These are phyloP conservation scores for Arbutus unedo DNA, from an alignment of 148 eudicot species.

Conservation along the genomic window DNA sequence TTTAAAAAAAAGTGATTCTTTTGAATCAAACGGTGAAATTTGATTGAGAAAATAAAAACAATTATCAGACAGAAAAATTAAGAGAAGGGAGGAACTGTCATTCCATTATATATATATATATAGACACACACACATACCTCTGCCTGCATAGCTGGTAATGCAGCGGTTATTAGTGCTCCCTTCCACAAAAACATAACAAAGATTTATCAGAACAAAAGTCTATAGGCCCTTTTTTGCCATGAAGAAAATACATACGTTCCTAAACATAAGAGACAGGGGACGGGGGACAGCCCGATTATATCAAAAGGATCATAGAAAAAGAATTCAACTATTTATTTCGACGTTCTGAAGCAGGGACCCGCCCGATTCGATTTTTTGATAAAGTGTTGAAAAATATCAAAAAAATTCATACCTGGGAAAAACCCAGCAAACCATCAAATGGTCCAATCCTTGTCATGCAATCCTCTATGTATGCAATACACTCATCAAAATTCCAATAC, in stretches of 20 bases:
- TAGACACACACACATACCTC: too few relatives aligned
- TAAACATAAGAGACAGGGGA: too few relatives aligned
- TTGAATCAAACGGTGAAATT: background rate
- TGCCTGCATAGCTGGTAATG: slow-evolving; percentile 38
- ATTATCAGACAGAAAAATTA: background rate
- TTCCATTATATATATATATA: background rate
- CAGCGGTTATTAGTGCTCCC: slow-evolving; percentile 26
- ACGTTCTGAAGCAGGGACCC: too few relatives aligned
- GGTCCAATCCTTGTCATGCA: slow-evolving; percentile 23
- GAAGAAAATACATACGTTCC: too few relatives aligned
- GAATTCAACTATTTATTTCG: too few relatives aligned
- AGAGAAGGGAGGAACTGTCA: background rate
- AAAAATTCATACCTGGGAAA: slow-evolving; percentile 20
- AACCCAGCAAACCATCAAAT: slow-evolving; percentile 31
- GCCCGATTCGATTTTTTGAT: background rate
- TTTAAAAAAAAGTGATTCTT: background rate
- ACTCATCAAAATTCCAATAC: slow-evolving; percentile 20
- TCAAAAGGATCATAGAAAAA: too few relatives aligned
- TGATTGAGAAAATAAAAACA: background rate
- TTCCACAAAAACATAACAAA: background rate
- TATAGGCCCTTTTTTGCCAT: too few relatives aligned
- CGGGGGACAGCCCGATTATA: too few relatives aligned
- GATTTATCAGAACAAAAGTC: background rate
- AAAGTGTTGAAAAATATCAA: background rate
- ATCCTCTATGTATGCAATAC: slow-evolving; percentile 25